Conservation (phyloP, 2,329 filamentous ascomycete species). For the Botryotinia narcissicola region DNA sequence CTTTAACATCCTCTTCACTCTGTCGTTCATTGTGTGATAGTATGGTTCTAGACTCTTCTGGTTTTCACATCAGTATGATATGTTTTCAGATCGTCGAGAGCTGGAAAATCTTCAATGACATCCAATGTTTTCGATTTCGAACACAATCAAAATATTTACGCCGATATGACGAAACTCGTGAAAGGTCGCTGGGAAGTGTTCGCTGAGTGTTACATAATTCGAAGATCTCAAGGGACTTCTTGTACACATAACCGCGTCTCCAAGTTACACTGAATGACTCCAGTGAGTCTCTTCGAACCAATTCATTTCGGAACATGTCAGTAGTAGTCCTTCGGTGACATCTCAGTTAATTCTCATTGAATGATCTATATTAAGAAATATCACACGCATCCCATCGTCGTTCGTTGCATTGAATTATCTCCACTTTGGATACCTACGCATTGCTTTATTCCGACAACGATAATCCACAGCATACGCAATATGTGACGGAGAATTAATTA, state of each 20-base stretch:
- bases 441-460: neutral
- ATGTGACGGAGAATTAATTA: constrained; percentile 2
- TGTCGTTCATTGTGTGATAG: neutral
- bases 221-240: constrained; percentile 5
- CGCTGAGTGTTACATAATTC: constrained; percentile 5
- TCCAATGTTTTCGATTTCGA: constrained; percentile 11
- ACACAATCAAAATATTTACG: neutral
- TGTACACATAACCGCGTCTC: neutral
- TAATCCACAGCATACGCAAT: constrained; percentile 9
- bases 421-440: neutral
- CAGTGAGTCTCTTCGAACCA: neutral
- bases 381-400: constrained; percentile 2
- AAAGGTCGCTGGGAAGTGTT: constrained; percentile 1
- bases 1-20: neutral
- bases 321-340: neutral
- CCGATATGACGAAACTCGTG: constrained; percentile 14
- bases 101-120: constrained; percentile 11
- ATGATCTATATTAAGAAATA: neutral
- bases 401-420: constrained; percentile 16
- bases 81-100: neutral
- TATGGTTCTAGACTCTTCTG: neutral
- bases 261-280: constrained; percentile 1
- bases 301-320: neutral
- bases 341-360: neutral
- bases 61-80: neutral